Evolutionary conservation across 192 early-diverging fungal genomes (phyloP).

Genomic region (Coemansia sp.): DNA sequence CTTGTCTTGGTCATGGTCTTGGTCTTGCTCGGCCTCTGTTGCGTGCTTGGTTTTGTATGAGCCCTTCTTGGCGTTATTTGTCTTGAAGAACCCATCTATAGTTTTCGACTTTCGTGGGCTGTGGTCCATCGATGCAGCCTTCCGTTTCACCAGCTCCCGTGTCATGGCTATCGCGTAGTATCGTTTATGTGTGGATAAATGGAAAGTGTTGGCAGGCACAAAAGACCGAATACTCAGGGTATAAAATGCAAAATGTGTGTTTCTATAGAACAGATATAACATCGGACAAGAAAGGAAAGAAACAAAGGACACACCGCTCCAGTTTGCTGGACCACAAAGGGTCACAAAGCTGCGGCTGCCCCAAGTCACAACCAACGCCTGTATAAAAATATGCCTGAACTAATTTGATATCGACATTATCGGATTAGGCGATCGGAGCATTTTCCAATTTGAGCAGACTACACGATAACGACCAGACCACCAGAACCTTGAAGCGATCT

Average conservation of each 20-base stretch:
- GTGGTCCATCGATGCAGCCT: neutral
- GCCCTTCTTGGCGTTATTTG: conserved; percentile 5
- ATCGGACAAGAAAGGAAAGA: neutral
- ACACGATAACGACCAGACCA: no score
- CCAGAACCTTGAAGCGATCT: no score
- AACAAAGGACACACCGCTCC: neutral
- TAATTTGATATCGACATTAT: no score
- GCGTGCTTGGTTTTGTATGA: no score
- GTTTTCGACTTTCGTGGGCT: conserved; percentile 5
- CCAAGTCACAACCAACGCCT: neutral
- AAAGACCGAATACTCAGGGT: neutral
- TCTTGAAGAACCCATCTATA: conserved; percentile 20
- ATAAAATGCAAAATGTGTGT: neutral
- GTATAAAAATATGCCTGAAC: no score
- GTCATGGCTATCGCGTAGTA: neutral
- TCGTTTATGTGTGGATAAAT: neutral
- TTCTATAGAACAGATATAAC: neutral
- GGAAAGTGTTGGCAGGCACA: neutral
- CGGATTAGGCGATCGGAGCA: neutral
- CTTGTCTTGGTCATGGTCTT: neutral
- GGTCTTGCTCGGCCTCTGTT: neutral
- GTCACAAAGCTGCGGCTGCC: neutral
- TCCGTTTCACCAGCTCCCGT: neutral
- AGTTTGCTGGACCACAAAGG: neutral
- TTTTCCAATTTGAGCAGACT: neutral